Base-by-base conservation (phyloP, 345 rosid genomes). In the Anacardium occidentale region DNA sequence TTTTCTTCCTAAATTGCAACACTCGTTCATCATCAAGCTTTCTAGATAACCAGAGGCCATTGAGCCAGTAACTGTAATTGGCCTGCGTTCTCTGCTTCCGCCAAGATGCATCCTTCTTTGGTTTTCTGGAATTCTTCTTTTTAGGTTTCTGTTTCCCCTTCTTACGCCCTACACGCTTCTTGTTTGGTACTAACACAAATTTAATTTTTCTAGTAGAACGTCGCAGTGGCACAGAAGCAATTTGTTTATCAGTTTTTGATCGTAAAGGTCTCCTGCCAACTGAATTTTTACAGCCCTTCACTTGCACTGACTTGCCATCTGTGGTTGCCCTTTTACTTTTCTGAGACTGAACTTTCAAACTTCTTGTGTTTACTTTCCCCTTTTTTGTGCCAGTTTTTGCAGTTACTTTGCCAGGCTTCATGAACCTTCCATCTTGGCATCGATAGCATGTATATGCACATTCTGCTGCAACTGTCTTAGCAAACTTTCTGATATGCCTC, bases 141-240 rank as follows among this genome's bases (percentile, higher is more conserved):
- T 79, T 83, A 64, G 83, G 59, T 72, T 85, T 86, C 63, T 66
- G 83, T 68, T 80, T 85, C 70, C 86, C 83, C 75, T 87, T 89
- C 79, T 79, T 88, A 62, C 75, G 56, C 73, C 74, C 80, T 59
- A 62, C 73, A 51, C 62, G 75, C 68, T 76, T 84, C 79, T 72
- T 85, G 66, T 68, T 81, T 77, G 81, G 90, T 75, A 82, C 70
- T 50, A 81, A 64, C 18, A 81, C 74, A 74, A 82, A 76, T 57
- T 86, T 89, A 5, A 84, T 34, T 70, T 75, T 84, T 84, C 99
- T 89, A 60, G 91, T 76, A 59, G 99, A 95, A 73, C 97, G 94
- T 14, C 98, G 94, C 74, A 95, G 70, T 32, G 97, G 97, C 64
- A 86, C 79, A 68, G 82, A 86, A 44, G 80, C 68, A 78, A 75